A percentile compares a stretch with the other conserved stretches of the same genome.
phyloP scores from a whole-genome alignment of 768 basidiomycete genomes.

The Lyophyllum shimeji region DNA sequence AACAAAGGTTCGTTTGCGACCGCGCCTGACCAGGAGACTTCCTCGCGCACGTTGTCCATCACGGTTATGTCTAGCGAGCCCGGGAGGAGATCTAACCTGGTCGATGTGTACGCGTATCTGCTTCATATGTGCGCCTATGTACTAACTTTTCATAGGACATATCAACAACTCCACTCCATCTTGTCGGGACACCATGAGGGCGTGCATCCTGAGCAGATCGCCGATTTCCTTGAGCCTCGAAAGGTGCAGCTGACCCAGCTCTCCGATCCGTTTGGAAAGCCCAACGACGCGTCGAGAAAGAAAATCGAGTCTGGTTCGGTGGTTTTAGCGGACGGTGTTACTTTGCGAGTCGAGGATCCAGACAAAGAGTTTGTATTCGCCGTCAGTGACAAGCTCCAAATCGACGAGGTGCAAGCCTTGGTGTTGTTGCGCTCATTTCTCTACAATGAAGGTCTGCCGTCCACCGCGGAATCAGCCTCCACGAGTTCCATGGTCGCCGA shows the following conservation, averaged over 20 bases:
- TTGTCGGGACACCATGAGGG: constrained; percentile 62
- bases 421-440: constrained; percentile 75
- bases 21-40: not conserved
- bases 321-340: constrained; percentile 64
- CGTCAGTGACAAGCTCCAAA: constrained; percentile 69
- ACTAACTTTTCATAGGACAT: constrained; percentile 45
- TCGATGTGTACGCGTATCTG: constrained; percentile 58
- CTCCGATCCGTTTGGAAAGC: constrained; percentile 65
- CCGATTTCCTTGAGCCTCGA: constrained; percentile 58
- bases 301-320: constrained; percentile 68
- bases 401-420: constrained; percentile 82
- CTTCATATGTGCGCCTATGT: constrained; percentile 1
- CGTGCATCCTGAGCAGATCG: constrained; percentile 55
- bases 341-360: constrained; percentile 60
- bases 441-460: constrained; percentile 72
- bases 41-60: not conserved
- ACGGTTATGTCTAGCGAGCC: constrained; percentile 43
- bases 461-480: constrained; percentile 42
- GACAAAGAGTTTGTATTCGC: constrained; percentile 71
- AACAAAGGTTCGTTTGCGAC: not conserved
- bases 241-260: constrained; percentile 55
- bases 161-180: constrained; percentile 58
- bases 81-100: constrained; percentile 64
- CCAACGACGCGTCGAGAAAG: constrained; percentile 65
- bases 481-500: constrained; percentile 48